A percentile compares a stretch with the other conserved stretches of the same genome.
phyloP scores from a whole-genome alignment of 1,139 yeast genomes.

The Blastobotrys buckinghamii region DNA sequence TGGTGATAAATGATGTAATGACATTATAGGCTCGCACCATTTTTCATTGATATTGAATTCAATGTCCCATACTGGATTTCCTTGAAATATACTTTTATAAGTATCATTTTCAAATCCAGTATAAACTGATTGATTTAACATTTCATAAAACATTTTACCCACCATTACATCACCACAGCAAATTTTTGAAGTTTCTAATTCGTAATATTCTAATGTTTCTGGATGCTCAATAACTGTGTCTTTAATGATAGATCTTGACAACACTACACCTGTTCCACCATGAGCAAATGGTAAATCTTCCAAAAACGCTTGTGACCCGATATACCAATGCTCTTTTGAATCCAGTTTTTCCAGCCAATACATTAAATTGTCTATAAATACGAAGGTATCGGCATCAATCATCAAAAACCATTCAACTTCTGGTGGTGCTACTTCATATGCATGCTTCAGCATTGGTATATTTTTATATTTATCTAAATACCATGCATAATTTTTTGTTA shows the following conservation, averaged over 20 bases:
- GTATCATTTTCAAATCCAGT: not conserved
- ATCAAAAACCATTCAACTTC: slow-evolving; percentile 34
- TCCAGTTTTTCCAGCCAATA: slow-evolving; percentile 24
- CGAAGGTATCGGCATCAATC: slow-evolving; percentile 35
- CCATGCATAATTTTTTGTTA: slow-evolving; percentile 30
- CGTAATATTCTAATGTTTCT: slow-evolving; percentile 24
- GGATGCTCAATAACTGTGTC: slow-evolving; percentile 24
- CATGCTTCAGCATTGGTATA: slow-evolving; percentile 36
- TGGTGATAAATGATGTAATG: slow-evolving; percentile 33
- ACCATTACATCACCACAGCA: slow-evolving; percentile 36
- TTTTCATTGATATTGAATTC: slow-evolving; percentile 7
- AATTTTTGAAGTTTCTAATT: slow-evolving; percentile 22
- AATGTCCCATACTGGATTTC: slow-evolving; percentile 25
- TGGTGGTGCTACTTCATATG: slow-evolving; percentile 28
- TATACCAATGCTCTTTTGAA: slow-evolving; percentile 25
- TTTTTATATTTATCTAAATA: slow-evolving; percentile 35
- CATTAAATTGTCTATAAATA: slow-evolving; percentile 28
- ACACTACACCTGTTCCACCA: slow-evolving; percentile 36
- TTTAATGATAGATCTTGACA: slow-evolving; percentile 31
- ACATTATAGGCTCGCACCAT: slow-evolving; percentile 34
- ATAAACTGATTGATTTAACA: slow-evolving; percentile 16
- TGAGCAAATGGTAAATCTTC: slow-evolving; percentile 31
- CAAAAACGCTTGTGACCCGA: slow-evolving; percentile 28
- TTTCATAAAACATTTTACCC: slow-evolving; percentile 25
- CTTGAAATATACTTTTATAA: slow-evolving; percentile 26